Conservation (phyloP, 331 rosid genomes). For the Rhamnella rubrinervis region DNA sequence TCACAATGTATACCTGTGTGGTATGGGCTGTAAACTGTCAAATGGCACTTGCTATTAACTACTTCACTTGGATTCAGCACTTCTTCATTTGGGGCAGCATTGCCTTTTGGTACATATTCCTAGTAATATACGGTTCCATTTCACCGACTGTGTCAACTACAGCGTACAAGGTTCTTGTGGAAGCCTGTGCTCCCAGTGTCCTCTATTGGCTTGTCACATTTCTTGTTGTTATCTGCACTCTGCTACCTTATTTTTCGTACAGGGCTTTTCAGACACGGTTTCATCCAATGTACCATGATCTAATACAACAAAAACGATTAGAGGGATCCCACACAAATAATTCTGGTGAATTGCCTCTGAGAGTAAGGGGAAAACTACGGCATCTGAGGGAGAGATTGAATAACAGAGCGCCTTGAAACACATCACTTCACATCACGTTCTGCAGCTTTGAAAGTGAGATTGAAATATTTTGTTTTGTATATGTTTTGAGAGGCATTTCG, state of each 20-base stretch:
- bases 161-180: constrained; percentile 65
- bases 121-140: constrained; percentile 57
- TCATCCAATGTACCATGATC: constrained; percentile 73
- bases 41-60: constrained; percentile 82
- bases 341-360: constrained; percentile 34
- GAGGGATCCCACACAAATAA: constrained; percentile 36
- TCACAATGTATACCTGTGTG: constrained; percentile 67
- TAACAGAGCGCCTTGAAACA: constrained; percentile 35
- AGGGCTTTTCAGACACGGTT: constrained; percentile 80
- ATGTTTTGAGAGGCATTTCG: constrained; percentile 14
- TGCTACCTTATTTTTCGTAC: constrained; percentile 67
- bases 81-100: constrained; percentile 87
- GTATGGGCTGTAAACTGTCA: constrained; percentile 91
- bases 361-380: constrained; percentile 36
- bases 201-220: constrained; percentile 70
- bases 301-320: constrained; percentile 53
- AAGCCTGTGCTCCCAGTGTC: constrained; percentile 70
- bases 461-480: constrained; percentile 11
- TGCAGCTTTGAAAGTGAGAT: background rate
- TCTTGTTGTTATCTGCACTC: constrained; percentile 54
- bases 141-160: constrained; percentile 60
- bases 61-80: constrained; percentile 94
- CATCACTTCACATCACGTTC: background rate
- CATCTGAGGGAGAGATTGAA: constrained; percentile 48
- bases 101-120: constrained; percentile 62